Percentiles rank a stretch among this genome's conserved stretches.
Conservation (phyloP, 2,329 filamentous ascomycete genomes). For the Colletotrichum acutatum region DNA sequence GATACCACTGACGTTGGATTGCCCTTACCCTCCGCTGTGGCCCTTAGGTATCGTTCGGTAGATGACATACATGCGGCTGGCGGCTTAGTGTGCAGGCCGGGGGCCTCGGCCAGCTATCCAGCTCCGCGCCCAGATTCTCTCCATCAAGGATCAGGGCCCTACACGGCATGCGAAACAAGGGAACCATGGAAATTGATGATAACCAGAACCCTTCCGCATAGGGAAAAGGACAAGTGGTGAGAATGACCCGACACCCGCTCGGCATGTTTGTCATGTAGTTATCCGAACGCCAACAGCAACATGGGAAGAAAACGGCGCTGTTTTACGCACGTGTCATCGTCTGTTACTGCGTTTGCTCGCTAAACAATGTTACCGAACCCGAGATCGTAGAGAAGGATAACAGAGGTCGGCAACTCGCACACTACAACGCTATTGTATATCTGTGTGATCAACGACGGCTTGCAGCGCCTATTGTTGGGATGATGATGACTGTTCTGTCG, state of each 20-base stretch:
- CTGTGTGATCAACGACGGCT: background rate
- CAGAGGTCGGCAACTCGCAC: constrained; percentile 7
- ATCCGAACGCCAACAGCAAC: constrained; percentile 48
- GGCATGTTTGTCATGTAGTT: constrained; percentile 50
- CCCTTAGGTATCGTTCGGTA: constrained; percentile 24
- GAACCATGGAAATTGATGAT: background rate
- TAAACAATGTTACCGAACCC: constrained; percentile 7
- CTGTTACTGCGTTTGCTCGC: constrained; percentile 15
- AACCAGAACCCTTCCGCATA: background rate
- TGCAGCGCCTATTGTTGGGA: background rate
- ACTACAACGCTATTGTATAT: constrained; percentile 17
- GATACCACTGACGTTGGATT: background rate
- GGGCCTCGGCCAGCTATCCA: constrained; percentile 12
- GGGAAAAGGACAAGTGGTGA: constrained; percentile 32
- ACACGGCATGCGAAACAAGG: background rate
- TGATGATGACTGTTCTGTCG: background rate
- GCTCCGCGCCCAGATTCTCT: background rate
- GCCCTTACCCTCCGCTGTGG: background rate
- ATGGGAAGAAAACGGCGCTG: constrained; percentile 1
- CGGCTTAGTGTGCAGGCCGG: background rate
- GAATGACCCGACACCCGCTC: constrained; percentile 40
- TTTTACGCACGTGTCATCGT: constrained; percentile 9
- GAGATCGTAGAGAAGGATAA: background rate
- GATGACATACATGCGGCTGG: constrained; percentile 33
- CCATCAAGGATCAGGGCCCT: constrained; percentile 20